These are phyloP conservation scores for Ceratonia siliqua DNA, from an alignment of 306 rosid genomes.

Conservation along the genomic window DNA sequence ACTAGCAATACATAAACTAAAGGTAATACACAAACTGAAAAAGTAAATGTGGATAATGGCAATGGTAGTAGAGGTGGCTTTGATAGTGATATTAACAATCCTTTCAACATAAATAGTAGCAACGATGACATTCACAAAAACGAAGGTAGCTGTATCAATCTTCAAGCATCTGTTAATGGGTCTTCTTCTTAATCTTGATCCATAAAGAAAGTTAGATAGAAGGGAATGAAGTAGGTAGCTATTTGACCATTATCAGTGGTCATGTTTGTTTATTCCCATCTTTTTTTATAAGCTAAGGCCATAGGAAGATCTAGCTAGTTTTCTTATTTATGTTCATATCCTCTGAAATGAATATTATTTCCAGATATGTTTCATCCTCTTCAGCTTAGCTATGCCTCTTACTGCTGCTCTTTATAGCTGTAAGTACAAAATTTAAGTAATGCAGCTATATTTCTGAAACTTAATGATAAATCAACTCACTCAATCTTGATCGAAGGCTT, in stretches of 20 bases:
- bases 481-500: too few relatives aligned
- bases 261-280: not conserved
- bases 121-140: slow-evolving; percentile 24
- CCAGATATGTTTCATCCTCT: slow-evolving; percentile 31
- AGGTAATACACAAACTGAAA: not conserved
- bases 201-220: not conserved
- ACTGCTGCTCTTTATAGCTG: slow-evolving; percentile 28
- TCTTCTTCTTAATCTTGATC: slow-evolving; percentile 44
- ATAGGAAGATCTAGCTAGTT: not conserved
- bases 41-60: not conserved
- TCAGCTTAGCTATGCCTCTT: slow-evolving; percentile 14
- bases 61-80: not conserved
- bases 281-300: not conserved
- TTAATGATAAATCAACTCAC: slow-evolving; percentile 6
- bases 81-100: slow-evolving; percentile 1
- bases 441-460: not conserved
- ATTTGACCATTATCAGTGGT: not conserved
- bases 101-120: not conserved
- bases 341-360: slow-evolving; percentile 17
- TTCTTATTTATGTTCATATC: slow-evolving; percentile 5
- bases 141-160: slow-evolving; percentile 34
- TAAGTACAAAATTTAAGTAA: not conserved
- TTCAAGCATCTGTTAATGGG: slow-evolving; percentile 44
- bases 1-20: too few relatives aligned
- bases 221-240: not conserved